Evolutionary conservation across 176 grass and related monocot genomes (phyloP), one percentile per base, ranked within the genome.

Genomic region (Chrysopogon serrulatus): DNA sequence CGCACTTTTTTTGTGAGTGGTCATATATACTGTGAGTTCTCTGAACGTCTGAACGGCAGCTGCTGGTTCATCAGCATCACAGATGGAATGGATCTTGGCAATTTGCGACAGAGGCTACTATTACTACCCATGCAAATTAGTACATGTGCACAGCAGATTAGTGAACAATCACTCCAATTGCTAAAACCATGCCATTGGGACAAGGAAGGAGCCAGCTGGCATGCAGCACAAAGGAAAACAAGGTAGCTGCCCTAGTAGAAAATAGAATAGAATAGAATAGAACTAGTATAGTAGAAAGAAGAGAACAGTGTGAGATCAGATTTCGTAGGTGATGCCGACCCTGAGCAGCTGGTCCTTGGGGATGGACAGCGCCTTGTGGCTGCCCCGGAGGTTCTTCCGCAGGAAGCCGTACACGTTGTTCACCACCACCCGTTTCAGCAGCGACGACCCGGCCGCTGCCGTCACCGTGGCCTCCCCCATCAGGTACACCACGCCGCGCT

Each of bases 261-360:
- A n/a, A n/a, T n/a, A n/a, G n/a, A n/a, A n/a, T 51, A 47, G 30
- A 44, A 31, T 5, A 43, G 10, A 68, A 9, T 35, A 23, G 9
- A 28, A 26, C 8, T 4, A 19, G 47, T 19, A 19, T n/a, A n/a
- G n/a, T n/a, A n/a, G n/a, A n/a, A n/a, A n/a, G n/a, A n/a, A n/a
- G n/a, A n/a, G n/a, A n/a, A n/a, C n/a, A n/a, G n/a, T n/a, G 9
- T 0, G 5, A 1, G 1, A 21, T 49, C 43, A 80, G 9, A 91
- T 89, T 40, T 94, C 89, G 60, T 91, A 89, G 56, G 79, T 87
- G 83, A 94, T 85, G 43, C 92, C 92, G 34, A 94, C 77, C 76
- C 91, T 91, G 57, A 94, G 86, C 62, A 91, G 8, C 83, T 94
- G 82, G 71, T 87, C 80, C 34, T 78, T 66, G 2, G 89, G 92